A percentile compares a stretch with the other conserved stretches of the same genome.
Evolutionary conservation across 2,329 filamentous ascomycete species (phyloP).

Genomic region (Microdochium bolleyi): DNA sequence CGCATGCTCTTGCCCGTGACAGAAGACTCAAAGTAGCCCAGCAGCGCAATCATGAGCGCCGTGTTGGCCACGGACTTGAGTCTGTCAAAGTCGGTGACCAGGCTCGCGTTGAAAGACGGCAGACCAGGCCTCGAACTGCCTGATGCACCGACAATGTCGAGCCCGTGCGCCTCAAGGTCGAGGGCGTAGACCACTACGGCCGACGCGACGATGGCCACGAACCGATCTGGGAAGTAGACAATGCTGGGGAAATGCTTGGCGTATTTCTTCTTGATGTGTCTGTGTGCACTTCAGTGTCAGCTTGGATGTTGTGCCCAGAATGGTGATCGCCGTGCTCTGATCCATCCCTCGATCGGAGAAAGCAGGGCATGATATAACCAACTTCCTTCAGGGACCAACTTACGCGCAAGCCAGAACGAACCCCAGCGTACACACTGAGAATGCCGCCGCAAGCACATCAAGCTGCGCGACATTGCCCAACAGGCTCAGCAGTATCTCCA

Average conservation of each 20-base stretch:
- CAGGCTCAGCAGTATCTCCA: not conserved
- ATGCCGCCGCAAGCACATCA: not conserved
- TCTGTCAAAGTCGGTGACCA: conserved; percentile 52
- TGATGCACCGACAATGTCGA: conserved; percentile 59
- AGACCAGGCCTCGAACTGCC: conserved; percentile 42
- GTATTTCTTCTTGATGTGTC: conserved; percentile 54
- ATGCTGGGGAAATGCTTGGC: conserved; percentile 56
- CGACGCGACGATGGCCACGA: conserved; percentile 60
- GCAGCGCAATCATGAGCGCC: conserved; percentile 60
- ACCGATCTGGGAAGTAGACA: conserved; percentile 64
- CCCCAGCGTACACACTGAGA: not conserved
- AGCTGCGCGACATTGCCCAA: not conserved
- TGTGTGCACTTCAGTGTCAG: conserved; percentile 17
- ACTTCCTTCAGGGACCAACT: too few species aligned
- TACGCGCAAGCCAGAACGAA: not conserved
- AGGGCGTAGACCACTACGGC: conserved; percentile 56
- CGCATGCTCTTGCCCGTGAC: conserved; percentile 64
- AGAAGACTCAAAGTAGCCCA: conserved; percentile 69
- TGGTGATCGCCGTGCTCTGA: too few species aligned
- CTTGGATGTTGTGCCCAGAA: conserved; percentile 9
- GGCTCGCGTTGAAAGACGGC: conserved; percentile 63
- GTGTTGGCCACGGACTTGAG: conserved; percentile 60
- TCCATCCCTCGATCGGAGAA: too few species aligned
- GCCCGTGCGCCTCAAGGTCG: conserved; percentile 53
- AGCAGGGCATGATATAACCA: too few species aligned